These are phyloP conservation scores for Neurospora sp. DNA, from an alignment of 495 filamentous ascomycete genomes.

Conservation along the genomic window DNA sequence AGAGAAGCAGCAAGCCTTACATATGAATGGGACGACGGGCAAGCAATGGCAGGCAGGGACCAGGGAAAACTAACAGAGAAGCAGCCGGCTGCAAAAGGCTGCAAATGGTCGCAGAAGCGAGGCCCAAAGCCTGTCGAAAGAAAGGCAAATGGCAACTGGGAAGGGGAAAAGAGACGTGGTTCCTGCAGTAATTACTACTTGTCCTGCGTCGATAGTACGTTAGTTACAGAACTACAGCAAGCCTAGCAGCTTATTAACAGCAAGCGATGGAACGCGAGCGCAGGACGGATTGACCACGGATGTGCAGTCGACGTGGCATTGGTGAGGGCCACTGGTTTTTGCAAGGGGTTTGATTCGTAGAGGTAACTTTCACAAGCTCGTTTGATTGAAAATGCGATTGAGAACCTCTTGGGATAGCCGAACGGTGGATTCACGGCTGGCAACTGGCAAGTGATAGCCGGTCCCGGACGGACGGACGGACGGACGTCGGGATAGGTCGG, in stretches of 20 bases:
- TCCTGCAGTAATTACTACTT: background rate
- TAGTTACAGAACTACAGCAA: background rate
- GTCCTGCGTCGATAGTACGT: background rate
- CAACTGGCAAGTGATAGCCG: background rate
- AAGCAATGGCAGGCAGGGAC: background rate
- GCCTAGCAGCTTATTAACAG: background rate
- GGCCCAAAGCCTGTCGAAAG: background rate
- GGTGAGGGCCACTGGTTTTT: background rate
- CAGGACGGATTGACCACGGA: background rate
- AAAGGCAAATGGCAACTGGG: too few species aligned
- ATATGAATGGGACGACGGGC: background rate
- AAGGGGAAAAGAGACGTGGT: background rate
- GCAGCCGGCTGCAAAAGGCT: too few species aligned
- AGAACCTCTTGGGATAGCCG: background rate
- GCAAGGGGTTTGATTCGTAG: background rate
- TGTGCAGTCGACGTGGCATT: background rate
- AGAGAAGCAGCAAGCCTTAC: background rate
- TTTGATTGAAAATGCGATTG: background rate
- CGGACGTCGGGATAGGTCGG: background rate
- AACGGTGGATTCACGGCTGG: background rate
- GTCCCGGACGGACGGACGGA: background rate
- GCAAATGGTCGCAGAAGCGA: background rate
- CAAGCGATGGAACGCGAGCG: background rate
- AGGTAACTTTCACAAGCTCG: background rate
- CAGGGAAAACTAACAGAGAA: too few species aligned